Evolutionary conservation across 805 yeast genomes (phyloP), one percentile per base, ranked within the genome.

Genomic region (Suhomyces vadensis): DNA sequence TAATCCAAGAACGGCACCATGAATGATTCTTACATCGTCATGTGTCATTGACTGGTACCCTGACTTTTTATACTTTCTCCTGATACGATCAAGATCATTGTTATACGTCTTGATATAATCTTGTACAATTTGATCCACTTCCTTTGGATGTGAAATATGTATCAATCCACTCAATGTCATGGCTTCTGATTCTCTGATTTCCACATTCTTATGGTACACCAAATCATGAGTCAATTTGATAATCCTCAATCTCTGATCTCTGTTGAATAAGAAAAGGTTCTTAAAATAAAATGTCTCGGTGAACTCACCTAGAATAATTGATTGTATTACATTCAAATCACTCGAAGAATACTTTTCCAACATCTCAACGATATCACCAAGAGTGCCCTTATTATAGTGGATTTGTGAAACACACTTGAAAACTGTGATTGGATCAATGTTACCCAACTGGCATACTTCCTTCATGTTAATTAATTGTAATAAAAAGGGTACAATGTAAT

Each of bases 1-100:
- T 2, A 92, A 67, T 0, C 97, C 98, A 19, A 94, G 67, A 0
- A 91, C 82, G 2, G 95, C 89, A 2, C 95, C 96, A 60, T 92
- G 98, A 3, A 89, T 65, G 3, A 65, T 63, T 5, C 77, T 67
- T 8, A 68, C 58, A 44, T 77, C 77, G 14, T 72, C 71, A 33
- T 60, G 57, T 2, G 77, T 54, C 5, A 67, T 53, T 20, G 58
- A 57, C 42, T 64, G 66, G 44, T 74, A 49, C 3, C 69, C 72
- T 6, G 54, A 47, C 49, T 71, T 70, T 25, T 58, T 66, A 47
- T 83, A 62, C 39, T 64, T 65, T 36, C 54, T 62, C 10, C 76
- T 69, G 48, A 84, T 78, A 25, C 58, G 59, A 24, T 69, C 67
- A 44, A 72, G 58, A 23, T 63, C 64, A 9, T 47, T 40, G 5